These are phyloP conservation scores for Lipomyces chichibuensis DNA, from an alignment of 805 yeast genomes.

Conservation along the genomic window DNA sequence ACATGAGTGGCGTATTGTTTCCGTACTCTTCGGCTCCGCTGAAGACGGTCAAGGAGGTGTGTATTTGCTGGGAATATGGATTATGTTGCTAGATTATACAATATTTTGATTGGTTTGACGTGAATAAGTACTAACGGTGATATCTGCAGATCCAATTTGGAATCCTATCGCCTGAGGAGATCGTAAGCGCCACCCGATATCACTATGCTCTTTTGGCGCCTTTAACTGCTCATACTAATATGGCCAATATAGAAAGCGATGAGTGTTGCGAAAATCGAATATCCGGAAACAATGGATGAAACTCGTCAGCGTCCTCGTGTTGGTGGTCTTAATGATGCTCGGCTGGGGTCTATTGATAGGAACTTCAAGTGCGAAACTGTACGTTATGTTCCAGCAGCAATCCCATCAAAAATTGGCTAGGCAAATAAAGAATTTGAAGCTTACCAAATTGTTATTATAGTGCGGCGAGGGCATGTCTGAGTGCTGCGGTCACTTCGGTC, in stretches of 20 bases:
- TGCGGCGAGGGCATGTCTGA: slow-evolving; percentile 99
- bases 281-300: slow-evolving; percentile 99
- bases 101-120: slow-evolving; percentile 26
- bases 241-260: slow-evolving; percentile 69
- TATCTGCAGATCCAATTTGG: slow-evolving; percentile 82
- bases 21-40: slow-evolving; percentile 98
- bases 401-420: not conserved
- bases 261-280: slow-evolving; percentile 96
- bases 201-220: not conserved
- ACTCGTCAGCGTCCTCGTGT: slow-evolving; percentile 91
- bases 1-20: slow-evolving; percentile 47
- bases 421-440: slow-evolving; percentile 1
- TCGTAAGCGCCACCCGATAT: slow-evolving; percentile 47
- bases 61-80: slow-evolving; percentile 38
- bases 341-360: slow-evolving; percentile 95
- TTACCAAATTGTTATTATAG: slow-evolving; percentile 29
- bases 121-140: not conserved
- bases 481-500: slow-evolving; percentile 99
- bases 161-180: slow-evolving; percentile 94
- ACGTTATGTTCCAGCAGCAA: slow-evolving; percentile 26
- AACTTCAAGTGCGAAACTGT: slow-evolving; percentile 94
- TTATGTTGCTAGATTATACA: not conserved
- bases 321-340: slow-evolving; percentile 96
- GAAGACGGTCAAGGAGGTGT: slow-evolving; percentile 92
- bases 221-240: slow-evolving; percentile 3